Evolutionary conservation across 345 rosid genomes (phyloP).

Genomic region (Odontarrhena argentea): DNA sequence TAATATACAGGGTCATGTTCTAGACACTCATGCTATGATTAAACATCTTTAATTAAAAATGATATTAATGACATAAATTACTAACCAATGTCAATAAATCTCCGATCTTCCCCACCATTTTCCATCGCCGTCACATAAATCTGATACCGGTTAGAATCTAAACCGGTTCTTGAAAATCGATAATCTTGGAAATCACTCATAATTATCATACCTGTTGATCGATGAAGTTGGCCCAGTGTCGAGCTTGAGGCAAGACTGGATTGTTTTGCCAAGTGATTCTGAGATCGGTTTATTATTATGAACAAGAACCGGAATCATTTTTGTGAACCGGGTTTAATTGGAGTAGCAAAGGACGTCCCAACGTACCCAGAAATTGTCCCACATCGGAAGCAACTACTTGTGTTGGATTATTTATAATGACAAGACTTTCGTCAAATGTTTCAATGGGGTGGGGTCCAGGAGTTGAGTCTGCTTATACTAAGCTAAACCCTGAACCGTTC

Average conservation of each 20-base stretch:
- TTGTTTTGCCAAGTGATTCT: too few species aligned
- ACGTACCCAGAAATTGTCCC: conserved; percentile 10
- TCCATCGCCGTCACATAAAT: conserved; percentile 33
- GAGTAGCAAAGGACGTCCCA: too few species aligned
- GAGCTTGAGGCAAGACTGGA: too few species aligned
- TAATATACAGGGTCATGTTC: too few species aligned
- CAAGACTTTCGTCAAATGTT: rapidly evolving
- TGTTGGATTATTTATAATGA: not conserved
- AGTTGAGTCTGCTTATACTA: conserved; percentile 3
- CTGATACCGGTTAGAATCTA: conserved; percentile 15
- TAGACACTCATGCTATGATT: too few species aligned
- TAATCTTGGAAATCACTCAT: not conserved
- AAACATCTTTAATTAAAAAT: too few species aligned
- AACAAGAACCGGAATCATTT: too few species aligned
- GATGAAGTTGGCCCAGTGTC: too few species aligned
- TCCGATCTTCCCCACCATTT: conserved; percentile 35
- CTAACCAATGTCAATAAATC: not conserved
- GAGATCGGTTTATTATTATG: too few species aligned
- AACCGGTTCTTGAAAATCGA: conserved; percentile 24
- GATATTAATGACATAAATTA: too few species aligned
- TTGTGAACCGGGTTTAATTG: too few species aligned
- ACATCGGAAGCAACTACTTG: conserved; percentile 12
- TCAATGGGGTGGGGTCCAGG: conserved; percentile 26
- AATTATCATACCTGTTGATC: conserved; percentile 30
- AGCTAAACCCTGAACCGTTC: conserved; percentile 33